phyloP scores from a whole-genome alignment of 495 filamentous ascomycete genomes.

The Neurospora africana region DNA sequence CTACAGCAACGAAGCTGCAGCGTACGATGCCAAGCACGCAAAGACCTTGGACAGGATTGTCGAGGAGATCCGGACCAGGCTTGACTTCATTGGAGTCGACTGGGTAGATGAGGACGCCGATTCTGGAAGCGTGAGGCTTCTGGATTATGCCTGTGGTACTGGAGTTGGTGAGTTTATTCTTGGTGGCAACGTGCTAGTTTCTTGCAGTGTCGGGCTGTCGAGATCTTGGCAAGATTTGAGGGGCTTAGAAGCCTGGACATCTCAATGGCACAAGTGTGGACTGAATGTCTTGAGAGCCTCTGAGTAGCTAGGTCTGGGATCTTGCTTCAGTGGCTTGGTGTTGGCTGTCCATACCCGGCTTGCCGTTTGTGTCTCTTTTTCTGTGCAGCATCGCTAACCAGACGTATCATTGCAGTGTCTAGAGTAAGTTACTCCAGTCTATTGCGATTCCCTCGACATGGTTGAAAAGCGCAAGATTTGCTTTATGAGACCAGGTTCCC shows the following conservation, averaged over 20 bases:
- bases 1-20: slow-evolving; percentile 27
- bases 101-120: slow-evolving; percentile 32
- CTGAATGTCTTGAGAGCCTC: not conserved
- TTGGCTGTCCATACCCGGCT: not conserved
- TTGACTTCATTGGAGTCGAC: slow-evolving; percentile 53
- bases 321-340: not conserved
- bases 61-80: slow-evolving; percentile 38
- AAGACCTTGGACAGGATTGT: slow-evolving; percentile 30
- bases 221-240: not conserved
- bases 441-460: not conserved
- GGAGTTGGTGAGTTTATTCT: slow-evolving; percentile 37
- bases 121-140: slow-evolving; percentile 38
- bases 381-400: not conserved
- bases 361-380: not conserved
- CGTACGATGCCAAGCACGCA: slow-evolving; percentile 31
- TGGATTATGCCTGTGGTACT: slow-evolving; percentile 72
- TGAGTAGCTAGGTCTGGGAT: not conserved
- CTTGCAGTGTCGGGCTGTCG: not conserved
- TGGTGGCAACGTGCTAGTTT: slow-evolving; percentile 34
- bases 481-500: not conserved
- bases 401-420: not conserved
- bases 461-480: not conserved
- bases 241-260: not conserved
- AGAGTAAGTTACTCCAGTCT: slow-evolving; percentile 6
- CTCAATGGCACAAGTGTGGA: not conserved